These are phyloP conservation scores for Fusarium citri DNA, from an alignment of 2,329 filamentous ascomycete species.

Conservation along the genomic window DNA sequence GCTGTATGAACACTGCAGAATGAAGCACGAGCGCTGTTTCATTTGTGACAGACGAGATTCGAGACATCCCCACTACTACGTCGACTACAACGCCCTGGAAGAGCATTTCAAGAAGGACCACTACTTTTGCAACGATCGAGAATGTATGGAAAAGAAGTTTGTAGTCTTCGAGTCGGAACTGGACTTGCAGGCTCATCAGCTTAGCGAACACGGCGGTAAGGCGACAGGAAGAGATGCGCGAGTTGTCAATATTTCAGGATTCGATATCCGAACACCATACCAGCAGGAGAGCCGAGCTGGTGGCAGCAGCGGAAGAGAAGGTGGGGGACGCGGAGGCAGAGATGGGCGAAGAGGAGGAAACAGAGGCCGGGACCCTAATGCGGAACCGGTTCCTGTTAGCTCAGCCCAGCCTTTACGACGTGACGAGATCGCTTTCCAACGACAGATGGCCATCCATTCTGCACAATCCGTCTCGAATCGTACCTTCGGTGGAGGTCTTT, in stretches of 20 bases:
- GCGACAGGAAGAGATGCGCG: conserved; percentile 85
- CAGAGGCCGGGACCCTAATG: conserved; percentile 86
- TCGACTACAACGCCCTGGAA: conserved; percentile 88
- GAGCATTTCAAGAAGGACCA: conserved; percentile 90
- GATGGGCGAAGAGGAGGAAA: conserved; percentile 58
- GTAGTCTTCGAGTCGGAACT: conserved; percentile 96
- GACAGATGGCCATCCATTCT: conserved; percentile 91
- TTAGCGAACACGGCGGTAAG: conserved; percentile 88
- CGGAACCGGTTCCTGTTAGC: conserved; percentile 79
- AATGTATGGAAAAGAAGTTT: conserved; percentile 97
- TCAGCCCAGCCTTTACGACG: conserved; percentile 84
- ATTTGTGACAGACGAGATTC: conserved; percentile 82
- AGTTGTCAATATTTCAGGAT: conserved; percentile 86
- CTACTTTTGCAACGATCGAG: conserved; percentile 83
- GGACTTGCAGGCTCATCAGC: conserved; percentile 92
- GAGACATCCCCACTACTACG: conserved; percentile 87
- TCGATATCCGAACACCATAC: conserved; percentile 82
- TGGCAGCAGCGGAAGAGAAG: conserved; percentile 56
- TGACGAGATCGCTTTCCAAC: conserved; percentile 91
- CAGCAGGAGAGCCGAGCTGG: conserved; percentile 64
- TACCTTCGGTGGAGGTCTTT: conserved; percentile 87
- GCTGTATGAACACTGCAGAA: conserved; percentile 90
- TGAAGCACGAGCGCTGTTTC: conserved; percentile 95
- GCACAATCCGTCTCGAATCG: conserved; percentile 83
- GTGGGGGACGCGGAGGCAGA: conserved; percentile 64